Percentiles rank a stretch among this genome's conserved stretches.
Conservation (phyloP, 108 stramenopile species). For the Cafeteria roenbergensis region DNA sequence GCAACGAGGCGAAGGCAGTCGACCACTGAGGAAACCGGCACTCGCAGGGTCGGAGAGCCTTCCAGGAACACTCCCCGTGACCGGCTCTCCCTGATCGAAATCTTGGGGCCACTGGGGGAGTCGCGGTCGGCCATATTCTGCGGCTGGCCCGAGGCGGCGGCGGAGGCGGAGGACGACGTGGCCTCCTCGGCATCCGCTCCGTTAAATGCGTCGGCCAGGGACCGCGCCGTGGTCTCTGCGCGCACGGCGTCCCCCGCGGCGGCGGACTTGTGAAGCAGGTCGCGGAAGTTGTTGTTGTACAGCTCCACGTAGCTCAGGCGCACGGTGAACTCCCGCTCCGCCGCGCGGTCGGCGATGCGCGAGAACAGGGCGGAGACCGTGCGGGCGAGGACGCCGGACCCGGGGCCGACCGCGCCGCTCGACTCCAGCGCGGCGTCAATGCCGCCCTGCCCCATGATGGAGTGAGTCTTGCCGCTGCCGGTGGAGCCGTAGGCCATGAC, state of each 20-base stretch:
- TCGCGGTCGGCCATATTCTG: too few relatives aligned
- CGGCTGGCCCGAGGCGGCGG: too few relatives aligned
- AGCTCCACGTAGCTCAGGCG: constrained; percentile 29
- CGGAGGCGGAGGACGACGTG: too few relatives aligned
- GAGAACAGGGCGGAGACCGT: not conserved
- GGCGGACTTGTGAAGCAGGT: constrained; percentile 20
- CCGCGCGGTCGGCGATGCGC: not conserved
- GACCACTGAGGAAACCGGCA: constrained; percentile 34
- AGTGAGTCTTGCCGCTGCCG: constrained; percentile 40
- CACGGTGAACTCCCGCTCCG: not conserved
- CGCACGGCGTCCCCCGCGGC: not conserved
- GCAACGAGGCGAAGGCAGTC: too few relatives aligned
- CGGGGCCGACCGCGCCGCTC: not conserved
- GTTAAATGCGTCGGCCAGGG: too few relatives aligned
- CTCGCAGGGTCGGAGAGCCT: constrained; percentile 25
- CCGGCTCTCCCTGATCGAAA: constrained; percentile 31
- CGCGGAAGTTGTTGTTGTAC: constrained; percentile 34
- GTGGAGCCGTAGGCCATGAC: constrained; percentile 78
- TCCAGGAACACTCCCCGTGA: constrained; percentile 28
- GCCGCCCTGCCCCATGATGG: constrained; percentile 12
- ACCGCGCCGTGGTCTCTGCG: too few relatives aligned
- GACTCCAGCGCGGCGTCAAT: not conserved
- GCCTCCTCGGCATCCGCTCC: too few relatives aligned
- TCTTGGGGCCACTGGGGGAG: constrained; percentile 16
- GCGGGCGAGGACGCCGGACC: not conserved